Evolutionary conservation across 495 filamentous ascomycete genomes (phyloP).

Genomic region (Pyrenula aspistea): DNA sequence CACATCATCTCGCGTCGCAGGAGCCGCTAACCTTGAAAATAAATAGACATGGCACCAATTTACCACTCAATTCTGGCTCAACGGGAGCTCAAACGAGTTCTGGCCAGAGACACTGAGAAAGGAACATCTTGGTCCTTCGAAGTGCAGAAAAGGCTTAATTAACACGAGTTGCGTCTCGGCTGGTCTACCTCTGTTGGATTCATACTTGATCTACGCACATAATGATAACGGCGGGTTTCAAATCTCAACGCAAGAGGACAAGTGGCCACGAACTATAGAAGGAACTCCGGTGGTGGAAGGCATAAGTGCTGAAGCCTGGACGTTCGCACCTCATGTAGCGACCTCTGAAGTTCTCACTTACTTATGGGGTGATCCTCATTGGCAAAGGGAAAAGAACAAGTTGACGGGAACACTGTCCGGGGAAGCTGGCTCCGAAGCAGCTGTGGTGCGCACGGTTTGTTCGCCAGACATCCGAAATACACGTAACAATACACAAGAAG

Average conservation of each 20-base stretch:
- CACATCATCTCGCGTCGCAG: neutral
- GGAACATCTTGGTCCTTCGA: conserved; percentile 2
- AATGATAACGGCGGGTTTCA: neutral
- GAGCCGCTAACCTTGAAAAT: neutral
- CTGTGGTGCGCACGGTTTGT: conserved; percentile 6
- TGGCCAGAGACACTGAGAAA: conserved; percentile 1
- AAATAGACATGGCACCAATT: conserved; percentile 2
- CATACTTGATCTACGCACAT: neutral
- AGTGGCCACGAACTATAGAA: conserved; percentile 2
- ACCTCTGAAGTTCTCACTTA: neutral
- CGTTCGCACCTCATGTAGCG: conserved; percentile 3
- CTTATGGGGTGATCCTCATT: conserved; percentile 4
- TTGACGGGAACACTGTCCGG: neutral
- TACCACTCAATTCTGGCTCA: conserved; percentile 1
- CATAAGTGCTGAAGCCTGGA: conserved; percentile 4
- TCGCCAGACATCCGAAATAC: neutral
- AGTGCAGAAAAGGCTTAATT: neutral
- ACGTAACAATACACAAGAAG: neutral
- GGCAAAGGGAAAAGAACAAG: neutral
- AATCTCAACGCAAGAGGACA: neutral
- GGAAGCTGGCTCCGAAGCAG: neutral
- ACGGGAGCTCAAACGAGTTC: conserved; percentile 1
- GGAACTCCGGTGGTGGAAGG: neutral
- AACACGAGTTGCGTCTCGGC: neutral
- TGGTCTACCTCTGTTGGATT: neutral